phyloP scores from a whole-genome alignment of 371 early-diverging fungal genomes.

The Circinella minor region DNA sequence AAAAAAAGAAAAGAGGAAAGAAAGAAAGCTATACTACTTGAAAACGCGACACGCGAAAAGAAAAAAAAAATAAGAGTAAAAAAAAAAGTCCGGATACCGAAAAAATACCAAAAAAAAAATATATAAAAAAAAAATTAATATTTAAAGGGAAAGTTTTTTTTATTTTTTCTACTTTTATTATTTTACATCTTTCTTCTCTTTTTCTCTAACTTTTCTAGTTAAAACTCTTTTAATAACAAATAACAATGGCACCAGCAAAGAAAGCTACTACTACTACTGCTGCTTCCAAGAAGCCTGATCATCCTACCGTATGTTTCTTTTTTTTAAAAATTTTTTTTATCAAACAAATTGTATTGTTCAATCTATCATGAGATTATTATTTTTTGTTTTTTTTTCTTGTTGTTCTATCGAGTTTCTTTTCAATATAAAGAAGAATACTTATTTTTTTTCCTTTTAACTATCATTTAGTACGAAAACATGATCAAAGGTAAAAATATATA shows the following conservation, averaged over 20 bases:
- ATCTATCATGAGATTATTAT: no score
- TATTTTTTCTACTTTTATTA: not conserved
- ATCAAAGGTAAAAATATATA: slow-evolving; percentile 36
- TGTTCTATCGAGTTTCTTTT: not conserved
- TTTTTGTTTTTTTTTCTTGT: no score
- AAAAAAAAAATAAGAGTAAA: no score
- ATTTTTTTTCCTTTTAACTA: no score
- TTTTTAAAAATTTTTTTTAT: no score
- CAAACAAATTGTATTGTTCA: no score
- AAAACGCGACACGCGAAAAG: slow-evolving; percentile 5
- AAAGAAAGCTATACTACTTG: not conserved
- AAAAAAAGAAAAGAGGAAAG: not conserved
- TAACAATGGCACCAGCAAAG: slow-evolving; percentile 26
- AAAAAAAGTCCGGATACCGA: not conserved
- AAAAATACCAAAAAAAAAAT: not conserved
- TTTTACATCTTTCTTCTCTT: slow-evolving; percentile 10
- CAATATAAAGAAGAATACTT: not conserved
- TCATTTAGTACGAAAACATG: slow-evolving; percentile 51
- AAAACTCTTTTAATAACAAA: slow-evolving; percentile 9
- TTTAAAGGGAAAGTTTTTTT: slow-evolving; percentile 3
- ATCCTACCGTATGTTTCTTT: slow-evolving; percentile 47
- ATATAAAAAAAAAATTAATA: not conserved
- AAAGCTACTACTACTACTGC: slow-evolving; percentile 28
- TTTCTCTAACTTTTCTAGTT: slow-evolving; percentile 11
- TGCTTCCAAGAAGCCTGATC: slow-evolving; percentile 53